A percentile compares a stretch with the other conserved stretches of the same genome.
These are phyloP conservation scores for Trypanosoma lewisi DNA, from an alignment of 208 protist species.

Conservation along the genomic window DNA sequence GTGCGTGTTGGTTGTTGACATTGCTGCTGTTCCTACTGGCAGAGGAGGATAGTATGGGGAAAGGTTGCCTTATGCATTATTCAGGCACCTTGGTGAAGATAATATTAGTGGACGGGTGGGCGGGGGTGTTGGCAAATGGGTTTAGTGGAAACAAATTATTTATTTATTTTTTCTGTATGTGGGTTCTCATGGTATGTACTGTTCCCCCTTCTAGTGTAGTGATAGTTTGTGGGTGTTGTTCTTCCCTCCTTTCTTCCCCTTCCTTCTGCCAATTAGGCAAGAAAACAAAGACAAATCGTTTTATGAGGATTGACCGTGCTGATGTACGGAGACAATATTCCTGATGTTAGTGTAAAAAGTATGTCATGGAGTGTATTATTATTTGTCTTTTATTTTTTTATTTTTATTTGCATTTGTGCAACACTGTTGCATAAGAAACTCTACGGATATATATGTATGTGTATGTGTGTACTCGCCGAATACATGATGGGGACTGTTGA, in stretches of 20 bases:
- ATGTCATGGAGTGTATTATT: no score
- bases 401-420: background rate
- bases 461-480: background rate
- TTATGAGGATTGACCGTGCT: background rate
- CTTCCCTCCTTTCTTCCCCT: background rate
- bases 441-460: background rate
- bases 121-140: background rate
- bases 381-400: background rate
- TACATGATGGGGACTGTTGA: no score
- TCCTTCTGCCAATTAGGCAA: no score
- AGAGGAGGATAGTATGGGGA: background rate
- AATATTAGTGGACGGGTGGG: background rate
- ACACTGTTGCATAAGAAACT: background rate
- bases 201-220: no score
- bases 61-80: no score
- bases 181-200: no score
- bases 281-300: background rate
- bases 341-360: no score
- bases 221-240: background rate
- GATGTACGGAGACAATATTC: no score
- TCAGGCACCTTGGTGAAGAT: background rate
- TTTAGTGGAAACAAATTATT: background rate
- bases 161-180: background rate
- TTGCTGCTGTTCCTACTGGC: background rate
- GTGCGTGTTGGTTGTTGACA: background rate